Base-by-base conservation (phyloP, 805 yeast species). In the Kluyveromyces siamensis region DNA sequence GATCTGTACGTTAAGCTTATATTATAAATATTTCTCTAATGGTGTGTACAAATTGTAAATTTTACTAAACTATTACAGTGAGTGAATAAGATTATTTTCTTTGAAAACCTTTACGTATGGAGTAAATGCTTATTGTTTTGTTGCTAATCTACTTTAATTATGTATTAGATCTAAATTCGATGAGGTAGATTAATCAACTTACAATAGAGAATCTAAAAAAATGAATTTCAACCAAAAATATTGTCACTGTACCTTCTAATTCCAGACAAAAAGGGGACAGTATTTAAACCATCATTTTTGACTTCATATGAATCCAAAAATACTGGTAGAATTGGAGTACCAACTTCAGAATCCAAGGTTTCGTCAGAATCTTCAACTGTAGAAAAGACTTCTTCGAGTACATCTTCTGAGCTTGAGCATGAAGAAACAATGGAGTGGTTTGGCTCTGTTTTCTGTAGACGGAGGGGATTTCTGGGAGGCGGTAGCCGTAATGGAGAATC, bases 401-500 rank as follows among this genome's bases (percentile, higher is more conserved):
- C 36, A 7, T 43, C 45, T 10, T 43, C 45, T 11, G 45, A 43
- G 33, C 45, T 43, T 11, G 39, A 19, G 16, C 25, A 41, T 13
- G 35, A 30, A 11, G 35, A 30, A 13, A 30, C 35, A 30, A 16
- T 36, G 27, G 18, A 25, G 37, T 43, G 21, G 39, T 33, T 14
- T 11, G 36, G 11, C 14, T 13, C 36, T n/a, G 38, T 6, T 14
- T 33, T 19, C 9, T 17, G 48, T 25, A 37, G 27, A 19, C 52
- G 45, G 13, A 35, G 45, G 7, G 50, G 48, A 40, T 46, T 47
- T 21, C 50, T 41, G 7, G 48, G 48, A 8, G 50, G 48, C 25
- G 45, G 33, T 33, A 54, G 17, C 19, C 50, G 48, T 46, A 51
- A 53, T 35, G 55, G 47, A 2, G 60, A 56, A 16, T 60, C 54